A percentile compares a stretch with the other conserved stretches of the same genome.
Evolutionary conservation across 257 asterid species (phyloP).

Genomic region (Galeopsis tetrahit): DNA sequence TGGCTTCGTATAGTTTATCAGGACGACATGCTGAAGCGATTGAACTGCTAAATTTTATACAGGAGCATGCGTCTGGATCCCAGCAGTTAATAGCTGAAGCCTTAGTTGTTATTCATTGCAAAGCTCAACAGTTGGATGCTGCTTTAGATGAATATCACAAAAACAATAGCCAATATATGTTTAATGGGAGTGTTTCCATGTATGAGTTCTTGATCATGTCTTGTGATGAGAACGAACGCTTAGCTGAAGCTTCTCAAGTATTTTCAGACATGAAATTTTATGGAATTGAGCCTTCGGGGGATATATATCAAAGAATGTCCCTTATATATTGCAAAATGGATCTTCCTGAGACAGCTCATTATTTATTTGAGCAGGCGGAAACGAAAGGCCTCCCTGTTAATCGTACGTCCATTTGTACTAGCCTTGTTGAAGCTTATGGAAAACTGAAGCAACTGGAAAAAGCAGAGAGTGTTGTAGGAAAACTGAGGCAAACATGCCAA

Average conservation of each 20-base stretch:
- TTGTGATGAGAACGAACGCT: conserved; percentile 58
- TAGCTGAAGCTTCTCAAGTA: conserved; percentile 86
- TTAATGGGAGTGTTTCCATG: conserved; percentile 56
- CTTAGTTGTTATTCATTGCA: conserved; percentile 78
- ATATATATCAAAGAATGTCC: conserved; percentile 57
- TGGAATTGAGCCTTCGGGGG: conserved; percentile 71
- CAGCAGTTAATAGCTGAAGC: conserved; percentile 67
- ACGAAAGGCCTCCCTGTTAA: conserved; percentile 54
- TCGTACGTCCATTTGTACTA: conserved; percentile 53
- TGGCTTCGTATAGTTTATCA: conserved; percentile 85
- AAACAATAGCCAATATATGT: conserved; percentile 39
- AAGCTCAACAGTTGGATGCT: conserved; percentile 69
- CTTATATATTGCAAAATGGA: conserved; percentile 66
- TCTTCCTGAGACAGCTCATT: conserved; percentile 87
- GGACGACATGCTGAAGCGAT: conserved; percentile 76
- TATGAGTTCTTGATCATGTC: conserved; percentile 67
- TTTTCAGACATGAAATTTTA: conserved; percentile 81
- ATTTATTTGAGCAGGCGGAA: conserved; percentile 65
- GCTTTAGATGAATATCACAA: conserved; percentile 78
- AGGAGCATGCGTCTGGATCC: conserved; percentile 62
- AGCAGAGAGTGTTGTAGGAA: conserved; percentile 76
- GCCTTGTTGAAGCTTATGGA: conserved; percentile 82
- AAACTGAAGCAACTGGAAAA: conserved; percentile 70
- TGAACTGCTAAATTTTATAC: conserved; percentile 66
- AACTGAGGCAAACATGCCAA: conserved; percentile 53